These are phyloP conservation scores for Fomitopsis pinicola DNA, from an alignment of 1,284 basidiomycete genomes.

Conservation along the genomic window DNA sequence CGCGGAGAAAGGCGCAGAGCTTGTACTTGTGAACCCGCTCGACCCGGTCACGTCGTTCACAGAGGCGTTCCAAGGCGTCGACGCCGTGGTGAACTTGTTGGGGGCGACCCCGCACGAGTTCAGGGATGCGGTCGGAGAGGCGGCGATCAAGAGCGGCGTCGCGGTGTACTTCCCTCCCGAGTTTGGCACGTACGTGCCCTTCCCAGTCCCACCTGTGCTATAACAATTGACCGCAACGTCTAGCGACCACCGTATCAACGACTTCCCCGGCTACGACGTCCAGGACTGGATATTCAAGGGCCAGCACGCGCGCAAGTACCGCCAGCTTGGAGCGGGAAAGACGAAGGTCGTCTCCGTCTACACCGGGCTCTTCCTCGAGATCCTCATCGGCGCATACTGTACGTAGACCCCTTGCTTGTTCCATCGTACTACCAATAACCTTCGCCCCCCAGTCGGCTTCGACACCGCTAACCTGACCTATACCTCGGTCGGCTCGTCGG, in stretches of 20 bases:
- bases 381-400: slow-evolving; percentile 6
- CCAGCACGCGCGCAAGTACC: slow-evolving; percentile 15
- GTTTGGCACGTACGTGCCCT: slow-evolving; percentile 21
- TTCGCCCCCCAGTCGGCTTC: slow-evolving; percentile 19
- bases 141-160: slow-evolving; percentile 18
- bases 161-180: slow-evolving; percentile 29
- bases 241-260: slow-evolving; percentile 26
- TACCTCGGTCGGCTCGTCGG: slow-evolving; percentile 19
- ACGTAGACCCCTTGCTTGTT: neutral
- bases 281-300: slow-evolving; percentile 21
- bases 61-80: slow-evolving; percentile 19
- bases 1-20: slow-evolving; percentile 21
- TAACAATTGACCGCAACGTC: neutral
- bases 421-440: neutral
- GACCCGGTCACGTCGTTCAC: slow-evolving; percentile 12
- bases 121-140: slow-evolving; percentile 18
- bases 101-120: slow-evolving; percentile 6
- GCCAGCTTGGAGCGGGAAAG: slow-evolving; percentile 17
- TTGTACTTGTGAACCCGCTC: slow-evolving; percentile 11
- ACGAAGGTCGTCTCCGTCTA: slow-evolving; percentile 25
- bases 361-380: slow-evolving; percentile 23
- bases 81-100: slow-evolving; percentile 23
- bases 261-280: slow-evolving; percentile 24
- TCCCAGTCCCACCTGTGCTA: neutral
- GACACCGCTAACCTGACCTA: slow-evolving; percentile 20